phyloP scores from a whole-genome alignment of 768 basidiomycete species.

The Kwoniella sp. region DNA sequence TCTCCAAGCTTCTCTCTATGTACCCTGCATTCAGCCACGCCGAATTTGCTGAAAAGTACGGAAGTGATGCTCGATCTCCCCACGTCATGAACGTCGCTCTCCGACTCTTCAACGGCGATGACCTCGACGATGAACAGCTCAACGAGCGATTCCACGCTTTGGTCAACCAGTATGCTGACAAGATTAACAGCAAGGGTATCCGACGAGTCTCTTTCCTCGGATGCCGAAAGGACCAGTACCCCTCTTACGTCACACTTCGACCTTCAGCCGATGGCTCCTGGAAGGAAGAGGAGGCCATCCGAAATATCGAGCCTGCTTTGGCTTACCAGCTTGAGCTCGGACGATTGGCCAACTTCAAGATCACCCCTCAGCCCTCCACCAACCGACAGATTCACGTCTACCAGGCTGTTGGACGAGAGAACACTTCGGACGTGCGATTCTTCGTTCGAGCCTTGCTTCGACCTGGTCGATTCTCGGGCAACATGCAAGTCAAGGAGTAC shows the following conservation, averaged over 20 bases:
- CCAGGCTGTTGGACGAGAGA: constrained; percentile 90
- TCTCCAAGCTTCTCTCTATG: constrained; percentile 69
- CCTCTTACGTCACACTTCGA: constrained; percentile 89
- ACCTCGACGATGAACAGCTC: constrained; percentile 78
- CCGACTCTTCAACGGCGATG: constrained; percentile 78
- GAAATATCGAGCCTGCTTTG: constrained; percentile 96
- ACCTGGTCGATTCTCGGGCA: constrained; percentile 87
- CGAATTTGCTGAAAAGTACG: constrained; percentile 77
- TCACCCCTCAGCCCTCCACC: constrained; percentile 94
- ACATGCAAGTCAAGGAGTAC: constrained; percentile 94
- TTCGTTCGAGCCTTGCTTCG: constrained; percentile 95
- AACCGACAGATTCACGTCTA: constrained; percentile 98
- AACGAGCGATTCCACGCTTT: constrained; percentile 68
- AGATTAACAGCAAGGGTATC: constrained; percentile 74
- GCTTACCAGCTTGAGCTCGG: constrained; percentile 97
- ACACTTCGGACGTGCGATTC: constrained; percentile 96
- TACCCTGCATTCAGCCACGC: constrained; percentile 72
- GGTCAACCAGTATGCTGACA: constrained; percentile 67
- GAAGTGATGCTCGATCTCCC: constrained; percentile 70
- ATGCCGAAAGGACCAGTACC: constrained; percentile 88
- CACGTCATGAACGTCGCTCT: constrained; percentile 94
- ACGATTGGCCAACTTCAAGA: constrained; percentile 93
- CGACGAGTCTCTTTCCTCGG: constrained; percentile 89
- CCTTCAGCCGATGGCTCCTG: constrained; percentile 65
- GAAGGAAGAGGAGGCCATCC: constrained; percentile 93